Base-by-base conservation (phyloP, 768 basidiomycete genomes). In the Termitomyces sp. region DNA sequence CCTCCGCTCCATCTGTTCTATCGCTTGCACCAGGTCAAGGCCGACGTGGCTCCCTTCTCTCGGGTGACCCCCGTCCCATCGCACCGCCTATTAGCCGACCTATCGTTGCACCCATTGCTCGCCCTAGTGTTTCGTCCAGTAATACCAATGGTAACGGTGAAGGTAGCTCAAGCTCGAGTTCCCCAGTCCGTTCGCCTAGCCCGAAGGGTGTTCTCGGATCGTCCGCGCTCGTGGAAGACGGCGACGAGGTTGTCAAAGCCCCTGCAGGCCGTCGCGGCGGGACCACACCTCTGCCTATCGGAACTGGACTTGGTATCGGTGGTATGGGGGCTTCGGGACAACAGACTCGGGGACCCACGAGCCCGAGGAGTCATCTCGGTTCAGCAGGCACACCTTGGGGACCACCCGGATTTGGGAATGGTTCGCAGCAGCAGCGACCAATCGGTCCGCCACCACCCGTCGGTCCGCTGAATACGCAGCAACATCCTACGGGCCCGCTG, bases 181-280 rank as follows among this genome's bases (percentile, higher is more conserved):
- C 87, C 1, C 78, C 79, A 15, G 70, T 67, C 47, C 73, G 78
- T 12, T 77, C 76, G 26, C 78, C 79, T 6, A 80, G 78, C 61
- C 79, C 80, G 2, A 91, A 90, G 65, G 83, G 84, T 41, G 71
- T 85, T 37, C 74, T 91, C 7, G 90, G 90, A 12, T 91, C 89
- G 14, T 86, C 86, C 5, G 89, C 90, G 19, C 77, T 91, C 19
- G 82, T 84, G 3, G 82, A 88, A 14, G 89, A 90, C 58, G 89
- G 89, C 58, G 90, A 92, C 66, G 89, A 91, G 65, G 86, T 91
- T 11, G 80, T 91, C 15, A 66, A 73, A 8, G 67, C 70, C 10
- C 70, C 77, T 41, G 71, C 78, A 17, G 75, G 77, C 7, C 72
- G 80, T 38, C 68, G 82, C 48, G 73, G 80, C 8, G 69, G 68